Percentiles rank a stretch among this genome's conserved stretches.
Evolutionary conservation across 495 filamentous ascomycete species (phyloP).

Genomic region (Talaromyces thailandensis): DNA sequence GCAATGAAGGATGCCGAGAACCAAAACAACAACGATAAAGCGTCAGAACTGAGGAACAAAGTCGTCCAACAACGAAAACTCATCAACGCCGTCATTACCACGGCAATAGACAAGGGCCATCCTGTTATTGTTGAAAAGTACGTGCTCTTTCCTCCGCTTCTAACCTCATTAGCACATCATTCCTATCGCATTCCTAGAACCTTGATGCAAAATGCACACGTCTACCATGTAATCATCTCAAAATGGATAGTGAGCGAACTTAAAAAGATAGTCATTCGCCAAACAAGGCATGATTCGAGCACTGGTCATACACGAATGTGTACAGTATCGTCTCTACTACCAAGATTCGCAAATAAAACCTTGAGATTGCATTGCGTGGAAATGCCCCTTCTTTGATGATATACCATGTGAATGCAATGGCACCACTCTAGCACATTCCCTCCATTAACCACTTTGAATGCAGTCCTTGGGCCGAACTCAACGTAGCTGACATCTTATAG

Average conservation of each 20-base stretch:
- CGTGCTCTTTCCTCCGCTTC: constrained; percentile 21
- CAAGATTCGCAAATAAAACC: neutral
- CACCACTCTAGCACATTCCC: neutral
- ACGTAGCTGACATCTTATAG: constrained; percentile 30
- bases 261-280: constrained; percentile 16
- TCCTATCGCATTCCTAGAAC: constrained; percentile 19
- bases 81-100: constrained; percentile 49
- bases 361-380: constrained; percentile 1
- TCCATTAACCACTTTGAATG: neutral
- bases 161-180: constrained; percentile 14
- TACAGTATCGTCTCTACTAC: constrained; percentile 2
- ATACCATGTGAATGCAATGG: neutral
- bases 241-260: constrained; percentile 18
- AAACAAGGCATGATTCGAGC: neutral
- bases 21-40: constrained; percentile 34
- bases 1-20: constrained; percentile 50
- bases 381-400: neutral
- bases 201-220: constrained; percentile 26
- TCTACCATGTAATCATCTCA: constrained; percentile 25
- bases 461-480: neutral
- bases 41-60: constrained; percentile 29
- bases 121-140: constrained; percentile 58
- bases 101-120: constrained; percentile 54
- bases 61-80: constrained; percentile 50
- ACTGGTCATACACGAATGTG: neutral